Conservation (phyloP, 331 rosid genomes). For the Acacia concinna region DNA sequence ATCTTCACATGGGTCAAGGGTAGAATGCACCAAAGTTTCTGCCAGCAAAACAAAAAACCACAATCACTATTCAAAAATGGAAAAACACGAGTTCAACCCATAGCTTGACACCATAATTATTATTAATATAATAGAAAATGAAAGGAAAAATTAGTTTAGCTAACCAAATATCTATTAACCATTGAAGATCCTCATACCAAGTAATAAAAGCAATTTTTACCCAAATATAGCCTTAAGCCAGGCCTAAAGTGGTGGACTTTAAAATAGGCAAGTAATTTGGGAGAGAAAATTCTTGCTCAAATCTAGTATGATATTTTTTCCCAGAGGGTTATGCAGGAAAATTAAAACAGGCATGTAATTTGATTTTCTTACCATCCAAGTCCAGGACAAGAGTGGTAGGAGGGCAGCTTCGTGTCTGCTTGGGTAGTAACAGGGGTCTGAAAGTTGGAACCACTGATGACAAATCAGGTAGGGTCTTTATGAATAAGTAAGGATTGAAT, state of each 20-base stretch:
- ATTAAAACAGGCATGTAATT: too few relatives aligned
- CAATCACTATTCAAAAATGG: conserved; percentile 27
- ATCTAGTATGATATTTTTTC: too few relatives aligned
- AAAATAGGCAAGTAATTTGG: too few relatives aligned
- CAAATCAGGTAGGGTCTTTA: conserved; percentile 89
- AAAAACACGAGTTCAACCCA: conserved; percentile 18
- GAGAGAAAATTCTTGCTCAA: too few relatives aligned
- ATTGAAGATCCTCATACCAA: conserved; percentile 4
- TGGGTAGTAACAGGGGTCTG: conserved; percentile 85
- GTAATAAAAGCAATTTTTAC: conserved; percentile 1
- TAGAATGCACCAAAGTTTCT: conserved; percentile 98
- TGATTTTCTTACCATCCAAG: conserved; percentile 80
- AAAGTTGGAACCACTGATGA: conserved; percentile 88
- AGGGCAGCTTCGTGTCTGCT: conserved; percentile 98
- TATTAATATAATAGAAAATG: neutral
- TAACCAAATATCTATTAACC: neutral
- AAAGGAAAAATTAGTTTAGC: neutral
- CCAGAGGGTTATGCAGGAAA: too few relatives aligned
- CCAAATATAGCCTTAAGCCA: neutral
- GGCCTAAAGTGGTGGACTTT: neutral
- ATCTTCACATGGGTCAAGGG: conserved; percentile 90
- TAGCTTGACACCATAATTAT: neutral
- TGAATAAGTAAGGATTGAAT: conserved; percentile 92
- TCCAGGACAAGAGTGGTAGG: conserved; percentile 92
- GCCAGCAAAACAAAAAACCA: conserved; percentile 43